Evolutionary conservation across 257 asterid species (phyloP).

Genomic region (Dorcoceras hygrometricum): DNA sequence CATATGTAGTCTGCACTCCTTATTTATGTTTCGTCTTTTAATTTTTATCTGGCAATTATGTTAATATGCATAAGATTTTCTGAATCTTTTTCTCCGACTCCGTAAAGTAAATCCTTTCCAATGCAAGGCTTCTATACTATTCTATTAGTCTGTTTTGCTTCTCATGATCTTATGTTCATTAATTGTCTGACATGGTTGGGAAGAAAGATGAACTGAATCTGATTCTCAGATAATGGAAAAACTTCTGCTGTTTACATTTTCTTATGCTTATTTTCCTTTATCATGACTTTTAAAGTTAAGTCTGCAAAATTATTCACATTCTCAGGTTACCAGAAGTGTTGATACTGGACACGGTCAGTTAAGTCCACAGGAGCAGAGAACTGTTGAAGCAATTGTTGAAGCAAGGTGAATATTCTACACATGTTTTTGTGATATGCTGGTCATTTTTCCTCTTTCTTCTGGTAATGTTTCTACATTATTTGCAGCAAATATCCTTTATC

Average conservation of each 20-base stretch:
- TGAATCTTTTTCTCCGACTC: too few species aligned
- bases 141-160: not conserved
- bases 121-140: too few species aligned
- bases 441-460: constrained; percentile 3
- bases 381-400: constrained; percentile 76
- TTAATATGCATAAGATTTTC: too few species aligned
- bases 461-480: constrained; percentile 17
- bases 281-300: not conserved
- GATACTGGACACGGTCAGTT: constrained; percentile 67
- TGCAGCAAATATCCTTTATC: constrained; percentile 83
- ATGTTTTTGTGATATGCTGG: constrained; percentile 15
- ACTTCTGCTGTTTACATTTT: constrained; percentile 1
- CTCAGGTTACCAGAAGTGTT: constrained; percentile 77
- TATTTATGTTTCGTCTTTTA: too few species aligned
- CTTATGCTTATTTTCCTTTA: not conserved
- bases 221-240: not conserved
- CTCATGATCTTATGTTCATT: not conserved
- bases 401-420: constrained; percentile 50
- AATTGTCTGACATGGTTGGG: not conserved
- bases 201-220: not conserved
- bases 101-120: too few species aligned
- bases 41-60: not conserved
- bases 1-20: not conserved
- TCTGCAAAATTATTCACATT: constrained; percentile 5
- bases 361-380: constrained; percentile 82